These are phyloP conservation scores for Fusarium duplospermum DNA, from an alignment of 2,329 filamentous ascomycete species.

Conservation along the genomic window DNA sequence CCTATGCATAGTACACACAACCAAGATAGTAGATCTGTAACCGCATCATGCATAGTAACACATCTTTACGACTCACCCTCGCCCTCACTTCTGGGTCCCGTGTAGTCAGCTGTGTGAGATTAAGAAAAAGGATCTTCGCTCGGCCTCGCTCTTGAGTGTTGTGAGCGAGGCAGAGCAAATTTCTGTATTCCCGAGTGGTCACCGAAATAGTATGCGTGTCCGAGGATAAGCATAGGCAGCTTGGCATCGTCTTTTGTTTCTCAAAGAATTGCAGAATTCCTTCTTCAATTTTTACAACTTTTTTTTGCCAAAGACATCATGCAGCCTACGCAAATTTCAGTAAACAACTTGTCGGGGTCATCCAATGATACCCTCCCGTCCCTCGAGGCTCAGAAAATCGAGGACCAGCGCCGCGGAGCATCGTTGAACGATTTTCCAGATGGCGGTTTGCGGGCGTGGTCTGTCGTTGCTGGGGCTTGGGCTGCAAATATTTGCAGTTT, in stretches of 20 bases:
- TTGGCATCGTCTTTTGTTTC: neutral
- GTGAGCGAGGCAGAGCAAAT: neutral
- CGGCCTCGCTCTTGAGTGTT: neutral
- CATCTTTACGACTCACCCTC: neutral
- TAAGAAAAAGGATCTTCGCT: neutral
- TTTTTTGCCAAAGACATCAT: neutral
- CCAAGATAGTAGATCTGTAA: neutral
- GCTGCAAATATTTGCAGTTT: neutral
- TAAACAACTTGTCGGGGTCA: neutral
- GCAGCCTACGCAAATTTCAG: neutral
- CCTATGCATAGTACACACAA: neutral
- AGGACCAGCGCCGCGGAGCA: neutral
- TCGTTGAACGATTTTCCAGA: neutral
- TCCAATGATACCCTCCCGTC: neutral
- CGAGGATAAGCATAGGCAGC: neutral
- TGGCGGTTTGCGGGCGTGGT: neutral
- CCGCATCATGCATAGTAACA: neutral
- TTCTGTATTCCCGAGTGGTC: conserved; percentile 1
- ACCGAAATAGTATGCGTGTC: neutral
- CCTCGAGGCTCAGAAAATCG: neutral
- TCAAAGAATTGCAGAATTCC: neutral
- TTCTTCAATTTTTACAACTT: neutral
- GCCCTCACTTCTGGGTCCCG: neutral
- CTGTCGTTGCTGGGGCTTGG: neutral
- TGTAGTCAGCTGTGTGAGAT: neutral